Percentiles rank a stretch among this genome's conserved stretches.
phyloP scores from a whole-genome alignment of 2,329 filamentous ascomycete genomes.

The Colletotrichum spaethianum region DNA sequence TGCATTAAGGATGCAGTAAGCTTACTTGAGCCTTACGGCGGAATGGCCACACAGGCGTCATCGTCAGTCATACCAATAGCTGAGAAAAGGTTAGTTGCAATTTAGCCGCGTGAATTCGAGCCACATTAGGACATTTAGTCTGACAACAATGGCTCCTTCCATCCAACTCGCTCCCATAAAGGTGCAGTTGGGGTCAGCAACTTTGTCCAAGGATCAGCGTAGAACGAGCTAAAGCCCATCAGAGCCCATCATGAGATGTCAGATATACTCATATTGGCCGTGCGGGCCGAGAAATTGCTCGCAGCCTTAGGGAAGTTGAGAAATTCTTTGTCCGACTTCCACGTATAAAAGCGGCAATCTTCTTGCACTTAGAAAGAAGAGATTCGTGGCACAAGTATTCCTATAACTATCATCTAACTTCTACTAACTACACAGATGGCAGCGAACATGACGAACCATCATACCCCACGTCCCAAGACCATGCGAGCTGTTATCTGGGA shows the following conservation, averaged over 20 bases:
- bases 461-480: slow-evolving; percentile 8
- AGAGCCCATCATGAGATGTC: too few relatives aligned
- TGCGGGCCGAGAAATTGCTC: neutral
- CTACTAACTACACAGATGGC: neutral
- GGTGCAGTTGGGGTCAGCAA: neutral
- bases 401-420: neutral
- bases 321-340: neutral
- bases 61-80: slow-evolving; percentile 1
- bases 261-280: neutral
- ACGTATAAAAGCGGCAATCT: neutral
- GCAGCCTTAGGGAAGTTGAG: too few relatives aligned
- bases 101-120: neutral
- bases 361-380: neutral
- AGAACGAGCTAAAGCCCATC: neutral
- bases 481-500: slow-evolving; percentile 44
- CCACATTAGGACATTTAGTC: neutral
- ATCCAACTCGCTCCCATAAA: neutral
- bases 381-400: too few relatives aligned
- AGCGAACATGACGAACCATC: slow-evolving; percentile 4
- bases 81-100: neutral
- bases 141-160: neutral
- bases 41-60: neutral
- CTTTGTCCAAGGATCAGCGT: neutral
- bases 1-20: neutral
- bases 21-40: neutral